These are phyloP conservation scores for Fusarium lyarnte DNA, from an alignment of 2,329 filamentous ascomycete genomes.

Conservation along the genomic window DNA sequence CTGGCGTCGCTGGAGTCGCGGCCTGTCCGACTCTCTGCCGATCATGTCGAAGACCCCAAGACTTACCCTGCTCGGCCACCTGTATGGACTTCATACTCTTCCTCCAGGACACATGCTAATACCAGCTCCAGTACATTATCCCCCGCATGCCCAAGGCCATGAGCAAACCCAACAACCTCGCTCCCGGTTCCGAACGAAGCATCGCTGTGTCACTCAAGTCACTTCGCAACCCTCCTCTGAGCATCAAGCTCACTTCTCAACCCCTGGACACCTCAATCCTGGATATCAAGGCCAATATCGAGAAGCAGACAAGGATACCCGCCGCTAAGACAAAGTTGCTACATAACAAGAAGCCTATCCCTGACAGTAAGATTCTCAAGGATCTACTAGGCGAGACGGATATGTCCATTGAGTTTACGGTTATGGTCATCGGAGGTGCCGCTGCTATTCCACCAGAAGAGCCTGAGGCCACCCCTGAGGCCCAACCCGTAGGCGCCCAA, in stretches of 20 bases:
- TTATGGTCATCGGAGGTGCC: conserved; percentile 87
- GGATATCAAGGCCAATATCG: conserved; percentile 78
- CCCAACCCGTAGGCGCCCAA: conserved; percentile 59
- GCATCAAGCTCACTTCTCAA: conserved; percentile 71
- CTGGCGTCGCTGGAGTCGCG: conserved; percentile 81
- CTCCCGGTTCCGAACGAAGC: conserved; percentile 63
- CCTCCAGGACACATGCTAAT: conserved; percentile 3
- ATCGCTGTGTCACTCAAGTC: conserved; percentile 75
- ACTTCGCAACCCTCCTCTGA: conserved; percentile 77
- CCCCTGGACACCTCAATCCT: conserved; percentile 77
- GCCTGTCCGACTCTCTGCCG: conserved; percentile 82
- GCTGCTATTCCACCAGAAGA: conserved; percentile 56
- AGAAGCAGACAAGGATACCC: conserved; percentile 68
- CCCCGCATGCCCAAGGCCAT: conserved; percentile 71
- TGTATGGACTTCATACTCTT: conserved; percentile 58
- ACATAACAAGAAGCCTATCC: conserved; percentile 85
- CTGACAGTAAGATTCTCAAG: conserved; percentile 79
- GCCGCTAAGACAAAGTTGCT: conserved; percentile 87
- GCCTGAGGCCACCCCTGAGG: conserved; percentile 45
- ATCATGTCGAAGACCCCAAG: conserved; percentile 89
- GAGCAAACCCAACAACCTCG: conserved; percentile 58
- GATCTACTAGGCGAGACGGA: conserved; percentile 70
- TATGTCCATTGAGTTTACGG: conserved; percentile 74
- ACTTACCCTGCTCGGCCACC: conserved; percentile 79
- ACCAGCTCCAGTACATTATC: conserved; percentile 69